Evolutionary conservation across 148 eudicot species (phyloP), one percentile per base, ranked within the genome.

Genomic region (Gaultheria prostrata): DNA sequence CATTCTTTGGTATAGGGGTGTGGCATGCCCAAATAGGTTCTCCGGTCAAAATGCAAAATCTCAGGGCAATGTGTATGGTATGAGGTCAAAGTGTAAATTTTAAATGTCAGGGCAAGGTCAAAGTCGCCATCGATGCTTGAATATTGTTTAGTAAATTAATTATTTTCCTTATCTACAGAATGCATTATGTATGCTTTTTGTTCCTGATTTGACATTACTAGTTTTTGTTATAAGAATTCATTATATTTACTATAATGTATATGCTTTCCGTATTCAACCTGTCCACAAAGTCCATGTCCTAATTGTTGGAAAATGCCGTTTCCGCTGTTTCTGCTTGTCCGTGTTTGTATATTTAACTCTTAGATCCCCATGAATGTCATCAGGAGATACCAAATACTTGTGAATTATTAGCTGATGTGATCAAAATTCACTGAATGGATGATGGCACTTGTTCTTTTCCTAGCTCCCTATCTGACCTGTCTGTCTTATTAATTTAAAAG

Each of bases 401-500:
- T 17, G 21, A 67, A 33, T 28, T 56, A 12, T 39, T 32, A 79
- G 24, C 48, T 76, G 24, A 43, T 21, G 32, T 33, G 28, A 76
- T 53, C 21, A 78, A 35, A 78, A 35, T 67, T 50, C 30, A 32
- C 69, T 82, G 78, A 71, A 72, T 45, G 49, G 33, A 69, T 13
- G 1, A 48, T 12, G 6, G 17, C 39, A 65, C 50, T 8, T 13
- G 26, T 61, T 74, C 82, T 35, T n/a, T 80, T 28, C 63, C n/a
- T 57, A 6, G 49, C 49, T 32, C 20, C 24, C 80, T 48, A 49
- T 57, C 82, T 85, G 33, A 80, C 53, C 86, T 85, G 80, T 78
- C 79, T 85, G 70, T 61, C 46, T 83, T 21, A 56, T 35, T 78
- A 77, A 56, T 87, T 77, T 79, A 65, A 74, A 84, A 96, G 99